Conservation (phyloP, 2,329 filamentous ascomycete species). For the Aureobasidium uvarum region DNA sequence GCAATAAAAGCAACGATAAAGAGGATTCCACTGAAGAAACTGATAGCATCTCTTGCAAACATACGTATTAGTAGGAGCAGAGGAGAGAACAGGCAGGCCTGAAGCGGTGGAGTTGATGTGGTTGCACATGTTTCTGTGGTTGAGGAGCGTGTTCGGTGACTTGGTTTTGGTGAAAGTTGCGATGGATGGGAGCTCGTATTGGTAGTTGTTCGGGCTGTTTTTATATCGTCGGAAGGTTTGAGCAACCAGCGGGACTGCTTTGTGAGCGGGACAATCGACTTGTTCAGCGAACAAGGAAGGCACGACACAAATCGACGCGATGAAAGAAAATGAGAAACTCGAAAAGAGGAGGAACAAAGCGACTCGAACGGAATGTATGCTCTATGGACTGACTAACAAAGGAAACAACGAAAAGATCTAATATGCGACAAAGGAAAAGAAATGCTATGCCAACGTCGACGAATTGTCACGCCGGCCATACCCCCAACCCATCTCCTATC, state of each 20-base stretch:
- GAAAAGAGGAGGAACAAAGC: not conserved
- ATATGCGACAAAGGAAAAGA: not conserved
- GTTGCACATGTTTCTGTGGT: too few relatives aligned
- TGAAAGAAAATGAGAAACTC: not conserved
- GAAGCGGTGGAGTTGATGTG: too few relatives aligned
- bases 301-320: not conserved
- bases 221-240: too few relatives aligned
- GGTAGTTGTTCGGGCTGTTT: too few relatives aligned
- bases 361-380: not conserved
- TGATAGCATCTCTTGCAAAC: too few relatives aligned
- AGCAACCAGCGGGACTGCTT: not conserved
- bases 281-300: not conserved
- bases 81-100: too few relatives aligned
- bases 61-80: too few relatives aligned
- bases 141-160: too few relatives aligned
- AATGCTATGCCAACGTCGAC: not conserved
- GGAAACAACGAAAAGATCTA: not conserved
- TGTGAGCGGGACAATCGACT: not conserved
- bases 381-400: not conserved
- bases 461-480: not conserved
- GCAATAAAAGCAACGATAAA: too few relatives aligned
- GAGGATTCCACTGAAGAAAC: too few relatives aligned
- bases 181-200: too few relatives aligned
- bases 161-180: too few relatives aligned
- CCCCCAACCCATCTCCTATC: constrained; percentile 1